phyloP scores from a whole-genome alignment of 164 flowering plant genomes.

The Stephania yunnanensis region DNA sequence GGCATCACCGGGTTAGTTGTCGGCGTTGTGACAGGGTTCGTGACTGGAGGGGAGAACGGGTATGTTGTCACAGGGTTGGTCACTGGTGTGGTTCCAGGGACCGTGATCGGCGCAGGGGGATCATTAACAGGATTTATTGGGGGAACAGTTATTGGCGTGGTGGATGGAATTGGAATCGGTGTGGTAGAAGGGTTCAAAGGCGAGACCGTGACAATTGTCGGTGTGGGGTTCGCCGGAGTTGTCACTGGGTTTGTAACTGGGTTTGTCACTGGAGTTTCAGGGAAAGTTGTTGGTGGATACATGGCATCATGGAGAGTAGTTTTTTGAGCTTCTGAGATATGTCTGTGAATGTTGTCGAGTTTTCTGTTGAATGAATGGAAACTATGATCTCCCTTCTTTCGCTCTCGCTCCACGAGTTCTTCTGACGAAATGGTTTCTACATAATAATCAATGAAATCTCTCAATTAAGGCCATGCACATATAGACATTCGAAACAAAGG shows the following conservation, averaged over 20 bases:
- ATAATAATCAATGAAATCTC: conserved; percentile 17
- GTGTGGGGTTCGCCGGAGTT: conserved; percentile 16
- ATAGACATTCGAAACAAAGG: conserved; percentile 26
- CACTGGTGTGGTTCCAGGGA: conserved; percentile 9
- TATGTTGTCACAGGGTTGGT: conserved; percentile 46
- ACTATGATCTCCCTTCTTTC: conserved; percentile 18
- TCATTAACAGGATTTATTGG: conserved; percentile 1
- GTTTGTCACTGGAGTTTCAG: conserved; percentile 12
- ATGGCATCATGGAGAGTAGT: conserved; percentile 2
- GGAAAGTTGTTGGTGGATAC: conserved; percentile 10
- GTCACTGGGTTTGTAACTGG: conserved; percentile 7
- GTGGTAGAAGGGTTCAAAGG: conserved; percentile 22
- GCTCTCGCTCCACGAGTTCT: conserved; percentile 17
- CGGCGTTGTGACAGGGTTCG: conserved; percentile 28
- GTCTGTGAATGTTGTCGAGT: conserved; percentile 18
- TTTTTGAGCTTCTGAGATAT: conserved; percentile 2
- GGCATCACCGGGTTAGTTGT: conserved; percentile 31
- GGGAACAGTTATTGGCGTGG: conserved; percentile 10
- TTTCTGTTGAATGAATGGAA: conserved; percentile 27
- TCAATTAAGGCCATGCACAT: conserved; percentile 2
- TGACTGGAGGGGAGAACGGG: conserved; percentile 36
- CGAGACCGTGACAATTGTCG: conserved; percentile 29
- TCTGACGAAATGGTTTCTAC: conserved; percentile 21
- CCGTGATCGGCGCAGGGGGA: conserved; percentile 1
- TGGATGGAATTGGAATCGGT: conserved; percentile 25